Percentiles rank a stretch among this genome's conserved stretches.
Conservation (phyloP, 805 yeast species). For the Torulaspora quercuum region DNA sequence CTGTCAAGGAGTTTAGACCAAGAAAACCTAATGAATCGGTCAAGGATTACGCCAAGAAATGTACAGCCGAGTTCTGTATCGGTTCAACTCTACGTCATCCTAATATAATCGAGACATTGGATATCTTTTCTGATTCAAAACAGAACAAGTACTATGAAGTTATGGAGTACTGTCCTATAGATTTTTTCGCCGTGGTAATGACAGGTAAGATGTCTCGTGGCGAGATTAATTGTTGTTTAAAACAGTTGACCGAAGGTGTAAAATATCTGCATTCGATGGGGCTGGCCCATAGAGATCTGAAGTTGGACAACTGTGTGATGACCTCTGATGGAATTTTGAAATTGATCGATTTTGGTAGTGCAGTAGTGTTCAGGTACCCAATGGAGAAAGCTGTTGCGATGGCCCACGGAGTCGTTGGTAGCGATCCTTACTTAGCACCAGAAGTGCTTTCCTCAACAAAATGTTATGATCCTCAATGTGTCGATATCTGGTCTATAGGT, state of each 20-base stretch:
- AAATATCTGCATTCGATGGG: constrained; percentile 73
- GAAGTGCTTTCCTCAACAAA: constrained; percentile 55
- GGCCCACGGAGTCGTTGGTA: constrained; percentile 77
- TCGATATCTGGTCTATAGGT: constrained; percentile 82
- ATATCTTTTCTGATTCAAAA: constrained; percentile 54
- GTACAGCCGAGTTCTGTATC: constrained; percentile 85
- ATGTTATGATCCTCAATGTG: constrained; percentile 71
- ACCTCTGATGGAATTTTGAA: constrained; percentile 70
- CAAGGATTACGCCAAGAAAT: constrained; percentile 78
- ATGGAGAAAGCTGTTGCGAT: constrained; percentile 55
- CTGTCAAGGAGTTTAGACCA: constrained; percentile 78
- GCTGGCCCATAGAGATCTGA: constrained; percentile 77
- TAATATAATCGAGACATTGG: constrained; percentile 73
- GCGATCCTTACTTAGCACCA: constrained; percentile 84
- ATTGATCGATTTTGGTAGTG: constrained; percentile 79
- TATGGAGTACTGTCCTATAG: constrained; percentile 83
- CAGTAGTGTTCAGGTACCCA: constrained; percentile 78
- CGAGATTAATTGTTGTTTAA: constrained; percentile 77
- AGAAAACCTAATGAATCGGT: constrained; percentile 64
- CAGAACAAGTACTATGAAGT: constrained; percentile 72
- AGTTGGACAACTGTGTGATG: constrained; percentile 79
- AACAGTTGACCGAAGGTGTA: constrained; percentile 71
- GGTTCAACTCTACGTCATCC: constrained; percentile 82
- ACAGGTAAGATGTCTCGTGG: constrained; percentile 77
- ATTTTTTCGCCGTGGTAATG: constrained; percentile 84